Evolutionary conservation across 2,329 filamentous ascomycete species (phyloP).

Genomic region (Nothophoma quercina): DNA sequence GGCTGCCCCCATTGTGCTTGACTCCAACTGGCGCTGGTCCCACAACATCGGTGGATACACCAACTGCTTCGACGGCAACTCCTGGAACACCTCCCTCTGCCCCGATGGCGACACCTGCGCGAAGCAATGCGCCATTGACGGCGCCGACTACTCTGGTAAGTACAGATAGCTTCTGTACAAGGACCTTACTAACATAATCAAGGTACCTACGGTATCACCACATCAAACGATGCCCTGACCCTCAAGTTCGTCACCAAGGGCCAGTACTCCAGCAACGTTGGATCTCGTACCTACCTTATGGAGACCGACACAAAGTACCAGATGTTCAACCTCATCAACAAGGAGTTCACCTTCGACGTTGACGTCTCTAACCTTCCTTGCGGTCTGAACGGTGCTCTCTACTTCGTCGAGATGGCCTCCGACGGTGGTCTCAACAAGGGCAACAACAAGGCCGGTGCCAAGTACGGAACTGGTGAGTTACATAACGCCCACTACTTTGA

Average conservation of each 20-base stretch:
- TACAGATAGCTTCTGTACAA: background rate
- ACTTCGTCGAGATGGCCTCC: conserved; percentile 66
- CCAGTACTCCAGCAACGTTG: conserved; percentile 52
- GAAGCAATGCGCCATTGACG: conserved; percentile 53
- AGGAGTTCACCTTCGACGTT: conserved; percentile 54
- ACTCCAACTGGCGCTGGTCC: conserved; percentile 61
- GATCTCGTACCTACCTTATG: conserved; percentile 54
- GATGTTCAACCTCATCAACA: conserved; percentile 52
- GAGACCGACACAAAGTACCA: conserved; percentile 51
- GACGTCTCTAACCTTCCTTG: conserved; percentile 69
- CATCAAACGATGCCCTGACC: conserved; percentile 60
- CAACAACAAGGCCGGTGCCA: conserved; percentile 61
- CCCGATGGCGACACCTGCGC: conserved; percentile 49
- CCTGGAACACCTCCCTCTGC: conserved; percentile 53
- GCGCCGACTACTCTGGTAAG: conserved; percentile 52
- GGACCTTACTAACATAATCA: background rate
- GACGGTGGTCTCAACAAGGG: conserved; percentile 56
- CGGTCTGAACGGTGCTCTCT: conserved; percentile 68
- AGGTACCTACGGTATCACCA: conserved; percentile 58
- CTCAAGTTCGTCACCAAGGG: conserved; percentile 66
- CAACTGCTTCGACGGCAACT: conserved; percentile 59
- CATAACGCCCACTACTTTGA: rapidly evolving
- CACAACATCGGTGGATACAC: conserved; percentile 55
- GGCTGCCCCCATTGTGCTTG: conserved; percentile 50
- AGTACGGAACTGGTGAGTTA: conserved; percentile 65